These are phyloP conservation scores for Camelina laxa DNA, from an alignment of 345 rosid genomes.

Conservation along the genomic window DNA sequence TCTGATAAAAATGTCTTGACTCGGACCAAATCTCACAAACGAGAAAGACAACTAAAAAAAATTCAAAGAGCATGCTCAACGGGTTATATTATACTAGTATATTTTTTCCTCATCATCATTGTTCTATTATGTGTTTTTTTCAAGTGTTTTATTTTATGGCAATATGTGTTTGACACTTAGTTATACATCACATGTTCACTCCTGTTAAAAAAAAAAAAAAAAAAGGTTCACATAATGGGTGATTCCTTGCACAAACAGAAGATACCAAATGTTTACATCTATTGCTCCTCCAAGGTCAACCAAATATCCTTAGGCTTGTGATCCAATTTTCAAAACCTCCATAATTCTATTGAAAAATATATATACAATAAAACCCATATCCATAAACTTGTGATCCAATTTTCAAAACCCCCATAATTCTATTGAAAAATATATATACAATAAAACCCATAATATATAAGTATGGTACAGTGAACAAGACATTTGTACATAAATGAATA, in stretches of 20 bases:
- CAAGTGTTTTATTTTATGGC: conserved; percentile 36
- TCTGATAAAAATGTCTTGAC: conserved; percentile 34
- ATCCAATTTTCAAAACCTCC: not conserved
- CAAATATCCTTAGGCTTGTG: conserved; percentile 30
- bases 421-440: too few relatives aligned
- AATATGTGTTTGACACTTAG: conserved; percentile 40
- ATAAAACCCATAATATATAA: not conserved
- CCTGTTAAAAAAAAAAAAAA: conserved; percentile 19
- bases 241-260: conserved; percentile 47
- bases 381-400: conserved; percentile 9
- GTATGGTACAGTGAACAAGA: not conserved
- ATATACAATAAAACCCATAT: too few relatives aligned
- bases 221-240: conserved; percentile 18
- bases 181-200: conserved; percentile 25
- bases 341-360: not conserved
- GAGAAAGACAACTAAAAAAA: conserved; percentile 33
- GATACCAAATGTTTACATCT: conserved; percentile 29
- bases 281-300: conserved; percentile 40
- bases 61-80: conserved; percentile 23
- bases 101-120: not conserved
- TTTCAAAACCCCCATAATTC: not conserved
- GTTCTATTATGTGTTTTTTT: conserved; percentile 28
- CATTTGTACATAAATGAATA: conserved; percentile 17
- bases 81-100: not conserved
- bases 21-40: conserved; percentile 37